Percentiles rank a stretch among this genome's conserved stretches.
These are phyloP conservation scores for Boletellus dicymbophilus DNA, from an alignment of 1,284 basidiomycete species.

Conservation along the genomic window DNA sequence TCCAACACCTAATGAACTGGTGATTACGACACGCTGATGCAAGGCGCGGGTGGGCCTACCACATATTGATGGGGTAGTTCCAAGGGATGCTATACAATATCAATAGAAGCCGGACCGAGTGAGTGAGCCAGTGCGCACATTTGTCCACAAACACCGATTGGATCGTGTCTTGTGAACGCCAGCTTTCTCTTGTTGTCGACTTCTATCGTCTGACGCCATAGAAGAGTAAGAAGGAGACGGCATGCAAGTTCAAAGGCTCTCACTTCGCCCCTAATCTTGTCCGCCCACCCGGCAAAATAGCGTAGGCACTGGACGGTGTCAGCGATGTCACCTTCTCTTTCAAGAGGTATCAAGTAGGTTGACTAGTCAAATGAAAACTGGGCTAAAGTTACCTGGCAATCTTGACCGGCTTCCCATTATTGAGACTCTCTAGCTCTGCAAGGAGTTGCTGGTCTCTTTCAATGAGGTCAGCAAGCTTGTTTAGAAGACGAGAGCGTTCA, in stretches of 20 bases:
- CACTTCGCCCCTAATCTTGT: constrained; percentile 71
- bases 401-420: constrained; percentile 85
- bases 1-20: constrained; percentile 71
- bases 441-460: constrained; percentile 81
- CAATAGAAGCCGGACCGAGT: constrained; percentile 5
- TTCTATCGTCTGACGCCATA: constrained; percentile 65
- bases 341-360: constrained; percentile 4
- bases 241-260: constrained; percentile 13
- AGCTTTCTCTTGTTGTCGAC: constrained; percentile 80
- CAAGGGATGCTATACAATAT: constrained; percentile 69
- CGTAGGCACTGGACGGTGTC: constrained; percentile 81
- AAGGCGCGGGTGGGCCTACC: constrained; percentile 41
- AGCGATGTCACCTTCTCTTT: constrained; percentile 82
- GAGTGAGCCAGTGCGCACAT: constrained; percentile 54
- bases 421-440: constrained; percentile 77
- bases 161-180: constrained; percentile 89
- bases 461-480: constrained; percentile 91
- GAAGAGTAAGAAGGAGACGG: not conserved
- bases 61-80: constrained; percentile 95
- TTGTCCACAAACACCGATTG: constrained; percentile 91
- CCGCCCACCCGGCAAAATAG: constrained; percentile 78
- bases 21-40: constrained; percentile 9
- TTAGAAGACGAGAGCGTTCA: constrained; percentile 77
- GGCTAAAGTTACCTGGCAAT: constrained; percentile 61
- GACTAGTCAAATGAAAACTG: not conserved